Conservation (phyloP, 768 basidiomycete genomes). For the Boletus sp. region DNA sequence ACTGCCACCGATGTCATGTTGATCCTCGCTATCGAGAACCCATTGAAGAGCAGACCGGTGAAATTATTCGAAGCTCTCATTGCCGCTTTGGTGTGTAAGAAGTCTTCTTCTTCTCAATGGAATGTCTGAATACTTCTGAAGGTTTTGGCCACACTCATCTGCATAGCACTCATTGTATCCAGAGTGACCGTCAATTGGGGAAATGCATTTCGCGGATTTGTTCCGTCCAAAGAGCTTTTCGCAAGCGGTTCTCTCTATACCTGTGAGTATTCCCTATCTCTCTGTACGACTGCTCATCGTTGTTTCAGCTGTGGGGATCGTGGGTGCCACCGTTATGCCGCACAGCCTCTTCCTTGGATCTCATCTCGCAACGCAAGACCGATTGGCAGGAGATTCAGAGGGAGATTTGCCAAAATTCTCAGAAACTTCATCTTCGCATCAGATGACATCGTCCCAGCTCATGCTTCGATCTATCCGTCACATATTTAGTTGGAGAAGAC, state of each 20-base stretch:
- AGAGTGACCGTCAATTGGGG: slow-evolving; percentile 70
- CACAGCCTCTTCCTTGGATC: slow-evolving; percentile 91
- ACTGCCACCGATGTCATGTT: slow-evolving; percentile 68
- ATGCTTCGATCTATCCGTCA: slow-evolving; percentile 7
- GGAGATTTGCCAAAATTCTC: slow-evolving; percentile 14
- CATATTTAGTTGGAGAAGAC: slow-evolving; percentile 10
- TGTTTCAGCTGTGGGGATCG: slow-evolving; percentile 58
- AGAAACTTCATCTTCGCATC: background rate
- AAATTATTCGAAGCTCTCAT: slow-evolving; percentile 67
- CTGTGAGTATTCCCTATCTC: slow-evolving; percentile 40
- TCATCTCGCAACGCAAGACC: slow-evolving; percentile 78
- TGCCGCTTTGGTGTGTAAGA: slow-evolving; percentile 48
- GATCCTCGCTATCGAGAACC: slow-evolving; percentile 69
- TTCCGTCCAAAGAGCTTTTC: slow-evolving; percentile 68
- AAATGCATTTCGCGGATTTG: slow-evolving; percentile 67
- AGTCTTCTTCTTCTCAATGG: background rate
- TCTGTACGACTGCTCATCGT: slow-evolving; percentile 12
- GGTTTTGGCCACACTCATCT: slow-evolving; percentile 72
- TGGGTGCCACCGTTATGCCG: slow-evolving; percentile 90
- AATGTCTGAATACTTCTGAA: slow-evolving; percentile 18
- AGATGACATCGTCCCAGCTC: slow-evolving; percentile 23
- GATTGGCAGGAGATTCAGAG: slow-evolving; percentile 41
- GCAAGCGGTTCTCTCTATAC: slow-evolving; percentile 57
- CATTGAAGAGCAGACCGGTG: slow-evolving; percentile 61
- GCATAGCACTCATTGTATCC: slow-evolving; percentile 74